Conservation (phyloP, 2,329 filamentous ascomycete genomes). For the Helicocarpus griseus region DNA sequence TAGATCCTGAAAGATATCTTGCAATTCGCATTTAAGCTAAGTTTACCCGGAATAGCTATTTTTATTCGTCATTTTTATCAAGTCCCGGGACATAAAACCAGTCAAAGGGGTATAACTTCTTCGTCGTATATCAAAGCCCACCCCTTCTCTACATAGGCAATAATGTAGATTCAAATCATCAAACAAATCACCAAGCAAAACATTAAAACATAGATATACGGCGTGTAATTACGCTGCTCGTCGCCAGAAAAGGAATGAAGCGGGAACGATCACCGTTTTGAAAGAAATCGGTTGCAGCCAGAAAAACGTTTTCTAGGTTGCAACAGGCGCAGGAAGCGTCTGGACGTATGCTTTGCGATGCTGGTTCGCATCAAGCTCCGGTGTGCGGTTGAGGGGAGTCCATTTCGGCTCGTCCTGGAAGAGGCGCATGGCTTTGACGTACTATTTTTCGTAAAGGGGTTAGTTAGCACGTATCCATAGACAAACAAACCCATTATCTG, state of each 20-base stretch:
- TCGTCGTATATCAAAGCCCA: too few relatives aligned
- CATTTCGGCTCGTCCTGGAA: constrained; percentile 99
- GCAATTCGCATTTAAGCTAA: too few relatives aligned
- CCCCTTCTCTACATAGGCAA: too few relatives aligned
- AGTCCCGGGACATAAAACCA: background rate
- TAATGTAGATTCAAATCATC: too few relatives aligned
- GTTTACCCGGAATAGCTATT: too few relatives aligned
- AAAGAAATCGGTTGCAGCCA: too few relatives aligned
- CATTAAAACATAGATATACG: too few relatives aligned
- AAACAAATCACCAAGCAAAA: background rate
- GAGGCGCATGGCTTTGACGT: constrained; percentile 87
- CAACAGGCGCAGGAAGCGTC: constrained; percentile 6
- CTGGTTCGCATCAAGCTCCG: constrained; percentile 66
- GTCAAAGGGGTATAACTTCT: too few relatives aligned
- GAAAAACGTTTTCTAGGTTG: too few relatives aligned
- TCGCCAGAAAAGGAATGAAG: background rate
- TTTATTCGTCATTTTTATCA: background rate
- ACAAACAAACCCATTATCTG: background rate
- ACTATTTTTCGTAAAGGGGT: constrained; percentile 43
- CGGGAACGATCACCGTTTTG: too few relatives aligned
- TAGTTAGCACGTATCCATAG: background rate
- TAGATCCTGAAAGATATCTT: too few relatives aligned
- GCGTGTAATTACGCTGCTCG: background rate
- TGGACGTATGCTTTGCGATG: constrained; percentile 70
- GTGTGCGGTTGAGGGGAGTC: constrained; percentile 77